These are phyloP conservation scores for Neurospora sp. DNA, from an alignment of 495 filamentous ascomycete genomes.

Conservation along the genomic window DNA sequence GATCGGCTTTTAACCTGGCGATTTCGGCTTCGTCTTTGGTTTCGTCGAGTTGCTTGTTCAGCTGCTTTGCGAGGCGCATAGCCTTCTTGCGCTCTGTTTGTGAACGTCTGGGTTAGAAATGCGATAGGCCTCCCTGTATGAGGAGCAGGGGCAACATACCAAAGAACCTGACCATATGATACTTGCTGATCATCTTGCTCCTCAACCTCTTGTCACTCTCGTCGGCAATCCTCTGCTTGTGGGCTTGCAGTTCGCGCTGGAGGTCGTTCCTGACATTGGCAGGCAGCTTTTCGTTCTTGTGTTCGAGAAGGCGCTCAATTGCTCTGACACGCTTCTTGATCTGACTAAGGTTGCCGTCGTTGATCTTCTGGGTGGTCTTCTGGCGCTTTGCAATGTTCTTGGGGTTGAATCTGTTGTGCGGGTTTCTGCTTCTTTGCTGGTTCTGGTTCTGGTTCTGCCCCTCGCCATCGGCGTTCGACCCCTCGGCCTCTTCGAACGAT, in stretches of 20 bases:
- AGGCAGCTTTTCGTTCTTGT: constrained; percentile 48
- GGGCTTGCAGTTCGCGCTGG: constrained; percentile 70
- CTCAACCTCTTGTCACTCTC: constrained; percentile 47
- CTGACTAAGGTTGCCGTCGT: constrained; percentile 27
- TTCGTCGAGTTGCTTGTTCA: constrained; percentile 45
- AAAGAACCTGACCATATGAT: constrained; percentile 92
- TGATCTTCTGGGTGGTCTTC: constrained; percentile 21
- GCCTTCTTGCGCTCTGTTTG: constrained; percentile 75
- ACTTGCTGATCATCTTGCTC: constrained; percentile 69
- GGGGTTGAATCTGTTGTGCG: neutral
- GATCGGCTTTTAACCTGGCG: constrained; percentile 40
- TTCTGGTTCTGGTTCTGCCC: constrained; percentile 4
- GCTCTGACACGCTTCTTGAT: constrained; percentile 53
- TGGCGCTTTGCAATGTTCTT: constrained; percentile 19
- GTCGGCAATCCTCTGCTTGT: constrained; percentile 58
- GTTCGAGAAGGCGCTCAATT: constrained; percentile 52
- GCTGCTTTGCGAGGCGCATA: constrained; percentile 53
- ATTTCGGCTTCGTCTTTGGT: constrained; percentile 38
- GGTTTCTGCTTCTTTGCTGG: constrained; percentile 3
- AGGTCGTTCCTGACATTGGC: constrained; percentile 65
- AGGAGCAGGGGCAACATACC: constrained; percentile 35
- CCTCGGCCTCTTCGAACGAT: constrained; percentile 14
- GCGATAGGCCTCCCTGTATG: neutral
- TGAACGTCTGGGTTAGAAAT: neutral
- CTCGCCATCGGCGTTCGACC: constrained; percentile 5